Evolutionary conservation across 2,329 filamentous ascomycete species (phyloP), one percentile per base, ranked within the genome.

Genomic region (Aspergillus pseudoterreus): DNA sequence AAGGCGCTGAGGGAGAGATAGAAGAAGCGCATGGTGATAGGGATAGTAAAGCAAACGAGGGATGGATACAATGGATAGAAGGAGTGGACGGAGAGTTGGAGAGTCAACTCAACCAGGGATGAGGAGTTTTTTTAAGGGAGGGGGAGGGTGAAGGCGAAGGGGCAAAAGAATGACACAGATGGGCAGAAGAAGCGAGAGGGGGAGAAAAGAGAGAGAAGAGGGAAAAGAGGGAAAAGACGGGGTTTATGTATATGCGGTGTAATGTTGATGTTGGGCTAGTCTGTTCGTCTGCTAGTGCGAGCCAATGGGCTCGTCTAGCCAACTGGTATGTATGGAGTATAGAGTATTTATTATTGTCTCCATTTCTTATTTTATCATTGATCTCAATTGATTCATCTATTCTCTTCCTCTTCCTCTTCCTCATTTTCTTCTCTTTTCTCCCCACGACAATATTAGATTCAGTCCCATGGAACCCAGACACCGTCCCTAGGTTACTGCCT

Each of bases 1-100:
- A 78, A 60, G 55, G 75, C 65, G 57, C 76, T 72, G 54, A 78
- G 55, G 55, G 76, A 57, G 45, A 75, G 46, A 50, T 73, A 68
- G 63, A 69, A 56, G 55, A 72, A 71, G 55, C 72, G 71, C 78
- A 80, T 81, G 32, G 57, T 74, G 67, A 39, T 39, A 21, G 42
- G 39, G 45, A 45, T 39, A 47, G 45, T n/a, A 15, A 15, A 42
- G 27, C 22, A 17, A 49, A 42, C n/a, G 19, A 17, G 17, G 39
- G 39, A 14, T 27, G 12, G 39, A 50, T 38, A 42, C 32, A 47
- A 6, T 47, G 43, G 47, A 50, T 4, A 43, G 42, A 42, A 42
- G 15, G 39, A 42, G 19, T 42, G 39, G 39, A 42, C 39, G 39
- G 39, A 19, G 39, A 21, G 39, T 19, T 22, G 19, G 39, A n/a